Evolutionary conservation across 2,329 filamentous ascomycete species (phyloP), one percentile per base, ranked within the genome.

Genomic region (Stenocarpella maydis): DNA sequence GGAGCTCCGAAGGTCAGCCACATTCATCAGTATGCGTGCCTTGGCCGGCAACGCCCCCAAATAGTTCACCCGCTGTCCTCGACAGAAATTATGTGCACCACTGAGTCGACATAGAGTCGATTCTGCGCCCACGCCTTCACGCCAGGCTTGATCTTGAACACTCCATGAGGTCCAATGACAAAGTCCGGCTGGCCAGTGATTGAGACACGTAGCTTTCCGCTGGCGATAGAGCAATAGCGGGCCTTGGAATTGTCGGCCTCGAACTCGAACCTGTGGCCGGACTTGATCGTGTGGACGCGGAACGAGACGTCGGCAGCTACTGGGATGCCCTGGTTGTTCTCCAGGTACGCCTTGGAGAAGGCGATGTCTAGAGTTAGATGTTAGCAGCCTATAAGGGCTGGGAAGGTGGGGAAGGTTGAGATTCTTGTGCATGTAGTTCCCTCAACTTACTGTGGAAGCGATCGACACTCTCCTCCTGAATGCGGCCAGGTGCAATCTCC

Each of bases 401-500:
- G 14, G 21, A 19, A 7, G 8, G 26, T 37, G 12, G 34, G 34
- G 34, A 34, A 9, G 31, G 31, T 34, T 4, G 31, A 9, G 31
- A 9, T 4, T 34, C 31, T 4, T 34, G 9, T 34, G 31, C 4
- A 37, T 37, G 34, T 12, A 37, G 34, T 37, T 37, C 34, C 9
- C 1, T 14, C 19, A n/a, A 70, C 74, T 69, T 73, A 76, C 76
- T 75, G 21, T 76, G 69, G 1, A 60, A 21, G 2, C 63, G 64
- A 0, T 55, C 49, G 2, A n/a, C 60, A 6, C 50, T 24, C 5
- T 60, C 34, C n/a, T 73, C 72, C 4, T 71, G 71, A 41, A 80
- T 72, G 4, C 77, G 74, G 3, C 79, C 79, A 0, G 79, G 79
- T 1, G 77, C 78, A 1, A 80, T 41, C 63, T 80, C 78, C 79